Conservation (phyloP, 192 early-diverging fungal genomes). For the Podila verticillata region DNA sequence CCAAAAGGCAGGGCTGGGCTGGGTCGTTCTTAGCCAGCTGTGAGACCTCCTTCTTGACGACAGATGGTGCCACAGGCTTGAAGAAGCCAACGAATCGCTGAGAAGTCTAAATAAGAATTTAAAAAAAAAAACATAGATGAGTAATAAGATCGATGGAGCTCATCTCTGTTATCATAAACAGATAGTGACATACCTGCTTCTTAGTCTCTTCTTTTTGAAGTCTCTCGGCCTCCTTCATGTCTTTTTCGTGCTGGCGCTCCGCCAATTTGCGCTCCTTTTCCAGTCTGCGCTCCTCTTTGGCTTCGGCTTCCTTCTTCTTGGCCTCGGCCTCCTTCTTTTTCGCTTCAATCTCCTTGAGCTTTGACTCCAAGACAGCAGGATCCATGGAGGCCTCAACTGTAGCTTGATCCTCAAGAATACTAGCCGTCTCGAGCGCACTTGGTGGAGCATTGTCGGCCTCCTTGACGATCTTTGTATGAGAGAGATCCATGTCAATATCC, state of each 20-base stretch:
- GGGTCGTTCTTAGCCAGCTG: conserved; percentile 18
- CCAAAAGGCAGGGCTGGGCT: conserved; percentile 22
- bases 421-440: background rate
- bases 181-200: conserved; percentile 52
- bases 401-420: conserved; percentile 16
- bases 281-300: conserved; percentile 44
- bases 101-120: conserved; percentile 34
- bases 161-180: conserved; percentile 1
- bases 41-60: conserved; percentile 34
- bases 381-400: conserved; percentile 32
- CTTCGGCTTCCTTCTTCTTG: conserved; percentile 51
- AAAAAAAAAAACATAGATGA: background rate
- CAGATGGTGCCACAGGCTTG: conserved; percentile 15
- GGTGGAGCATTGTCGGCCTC: background rate
- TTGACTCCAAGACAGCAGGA: conserved; percentile 25
- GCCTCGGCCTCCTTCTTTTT: conserved; percentile 51
- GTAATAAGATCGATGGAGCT: background rate
- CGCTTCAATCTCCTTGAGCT: conserved; percentile 35
- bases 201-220: conserved; percentile 52
- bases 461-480: background rate
- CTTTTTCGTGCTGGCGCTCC: conserved; percentile 43
- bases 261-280: conserved; percentile 53
- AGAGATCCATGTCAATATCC: conserved; percentile 23
- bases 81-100: conserved; percentile 53
- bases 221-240: conserved; percentile 51